Percentiles rank a stretch among this genome's conserved stretches.
Evolutionary conservation across 495 filamentous ascomycete genomes (phyloP).

Genomic region (Hypoxylon perforatum): DNA sequence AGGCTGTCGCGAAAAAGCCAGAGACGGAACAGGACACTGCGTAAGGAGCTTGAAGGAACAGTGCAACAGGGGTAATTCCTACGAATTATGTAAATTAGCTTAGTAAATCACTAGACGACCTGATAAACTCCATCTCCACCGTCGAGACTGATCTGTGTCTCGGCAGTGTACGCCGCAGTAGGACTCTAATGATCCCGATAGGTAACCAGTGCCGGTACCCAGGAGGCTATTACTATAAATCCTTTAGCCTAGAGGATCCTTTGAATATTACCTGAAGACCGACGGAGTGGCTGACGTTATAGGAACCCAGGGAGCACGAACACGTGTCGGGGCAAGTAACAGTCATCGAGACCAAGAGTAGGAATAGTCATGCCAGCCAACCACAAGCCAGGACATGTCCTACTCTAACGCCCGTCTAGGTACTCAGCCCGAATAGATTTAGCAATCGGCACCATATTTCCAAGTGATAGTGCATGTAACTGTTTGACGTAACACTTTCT

Average conservation of each 20-base stretch:
- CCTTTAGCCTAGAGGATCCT: constrained; percentile 4
- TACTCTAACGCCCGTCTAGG: neutral
- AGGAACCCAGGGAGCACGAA: neutral
- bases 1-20: neutral
- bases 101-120: neutral
- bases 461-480: neutral
- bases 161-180: neutral
- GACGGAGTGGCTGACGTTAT: neutral
- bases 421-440: neutral
- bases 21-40: constrained; percentile 8
- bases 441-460: neutral
- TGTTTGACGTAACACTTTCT: constrained; percentile 7
- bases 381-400: neutral
- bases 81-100: constrained; percentile 6
- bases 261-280: neutral
- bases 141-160: neutral
- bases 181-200: neutral
- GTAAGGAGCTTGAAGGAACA: neutral
- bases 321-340: neutral
- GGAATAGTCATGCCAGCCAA: neutral
- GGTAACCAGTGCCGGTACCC: neutral
- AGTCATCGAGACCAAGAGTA: neutral
- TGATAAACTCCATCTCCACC: neutral
- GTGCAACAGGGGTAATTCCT: neutral
- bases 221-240: neutral